Base-by-base conservation (phyloP, 140 eudicot genomes). In the Oenanthe javanica region DNA sequence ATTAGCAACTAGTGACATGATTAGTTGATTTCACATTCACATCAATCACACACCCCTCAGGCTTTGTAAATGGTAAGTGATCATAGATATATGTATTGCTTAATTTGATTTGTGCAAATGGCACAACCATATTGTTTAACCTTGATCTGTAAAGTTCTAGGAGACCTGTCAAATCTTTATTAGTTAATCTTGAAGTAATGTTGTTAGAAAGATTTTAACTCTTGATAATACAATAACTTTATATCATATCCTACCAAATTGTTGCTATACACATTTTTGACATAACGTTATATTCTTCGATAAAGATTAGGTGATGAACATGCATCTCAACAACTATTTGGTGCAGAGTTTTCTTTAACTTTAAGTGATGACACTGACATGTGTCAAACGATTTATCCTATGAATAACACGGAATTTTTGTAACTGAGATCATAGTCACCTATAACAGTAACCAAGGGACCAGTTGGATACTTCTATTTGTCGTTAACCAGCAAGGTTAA, bases 251-350 rank as follows among this genome's bases (percentile, higher is more conserved):
- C 61, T 23, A 23, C 42, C 43, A 75, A 27, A 25, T 21, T 31
- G 4, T 49, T 49, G 10, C 12, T 25, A 14, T 75, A 49, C 18
- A 75, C 63, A 49, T 48, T 50, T 49, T 76, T 48, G 2, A 14
- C 13, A 49, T 50, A 31, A 46, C n/a, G 8, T 55, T 51, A 8
- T 9, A 7, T 25, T 76, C n/a, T 25, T 43, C n/a, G 83, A 79
- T 82, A 50, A 79, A 81, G 83, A 81, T 83, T 91, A 88, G 97
- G 87, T 90, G 89, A 83, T 85, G 92, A 81, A 84, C 77, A 70
- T 83, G 85, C 90, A 88, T 88, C 89, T 79, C 98, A 93, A 93
- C 98, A 82, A 93, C 92, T 80, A 87, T 91, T 86, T 88, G 98
- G 97, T 93, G 89, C 83, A 88, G 81, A 59, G 69, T 57, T 91